Evolutionary conservation across 2,329 filamentous ascomycete genomes (phyloP).

Genomic region (Emericellopsis atlantica): DNA sequence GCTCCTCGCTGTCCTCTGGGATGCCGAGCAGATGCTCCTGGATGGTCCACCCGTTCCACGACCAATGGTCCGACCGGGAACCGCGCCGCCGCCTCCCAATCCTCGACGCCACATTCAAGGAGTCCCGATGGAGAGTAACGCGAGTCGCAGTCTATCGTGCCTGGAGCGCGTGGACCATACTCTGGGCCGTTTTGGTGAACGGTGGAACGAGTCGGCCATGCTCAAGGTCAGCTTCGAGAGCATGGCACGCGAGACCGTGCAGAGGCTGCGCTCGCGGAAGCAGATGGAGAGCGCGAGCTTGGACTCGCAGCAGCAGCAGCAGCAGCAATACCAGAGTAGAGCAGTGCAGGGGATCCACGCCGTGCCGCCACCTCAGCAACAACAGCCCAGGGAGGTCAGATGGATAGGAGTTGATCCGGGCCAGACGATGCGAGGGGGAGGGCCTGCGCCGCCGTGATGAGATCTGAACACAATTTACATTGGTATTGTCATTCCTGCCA

Average conservation of each 20-base stretch:
- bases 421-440: conserved; percentile 24
- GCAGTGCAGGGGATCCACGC: conserved; percentile 17
- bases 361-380: conserved; percentile 12
- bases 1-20: conserved; percentile 46
- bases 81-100: conserved; percentile 37
- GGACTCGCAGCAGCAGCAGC: conserved; percentile 13
- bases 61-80: conserved; percentile 30
- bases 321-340: conserved; percentile 8
- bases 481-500: too few relatives aligned
- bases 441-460: conserved; percentile 4
- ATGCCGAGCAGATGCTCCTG: conserved; percentile 43
- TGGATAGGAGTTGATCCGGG: conserved; percentile 33
- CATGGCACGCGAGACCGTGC: conserved; percentile 30
- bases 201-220: conserved; percentile 44
- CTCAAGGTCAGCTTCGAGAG: conserved; percentile 41
- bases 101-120: conserved; percentile 27
- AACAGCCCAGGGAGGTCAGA: conserved; percentile 16
- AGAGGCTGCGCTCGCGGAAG: conserved; percentile 26
- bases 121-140: conserved; percentile 30
- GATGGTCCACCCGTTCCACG: conserved; percentile 27
- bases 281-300: conserved; percentile 16
- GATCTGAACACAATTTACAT: neutral
- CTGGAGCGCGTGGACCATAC: conserved; percentile 41
- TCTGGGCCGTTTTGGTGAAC: conserved; percentile 41
- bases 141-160: conserved; percentile 42